Conservation (phyloP, 2,329 filamentous ascomycete genomes). For the Calycina herbarum region DNA sequence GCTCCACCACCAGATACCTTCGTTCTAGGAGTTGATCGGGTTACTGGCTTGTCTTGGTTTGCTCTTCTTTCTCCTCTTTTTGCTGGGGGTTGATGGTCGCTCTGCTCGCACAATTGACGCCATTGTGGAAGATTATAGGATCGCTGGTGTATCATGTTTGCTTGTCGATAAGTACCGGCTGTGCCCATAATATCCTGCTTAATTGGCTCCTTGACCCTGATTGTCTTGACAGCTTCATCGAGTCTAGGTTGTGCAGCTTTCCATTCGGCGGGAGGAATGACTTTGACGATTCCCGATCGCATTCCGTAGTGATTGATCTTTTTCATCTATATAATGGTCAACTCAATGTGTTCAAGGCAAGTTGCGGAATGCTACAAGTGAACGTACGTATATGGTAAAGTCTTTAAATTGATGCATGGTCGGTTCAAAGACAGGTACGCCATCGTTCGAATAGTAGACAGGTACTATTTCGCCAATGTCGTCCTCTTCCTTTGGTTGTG, state of each 20-base stretch:
- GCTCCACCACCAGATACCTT: slow-evolving; percentile 26
- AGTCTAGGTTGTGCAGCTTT: slow-evolving; percentile 75
- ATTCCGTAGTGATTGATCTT: slow-evolving; percentile 92
- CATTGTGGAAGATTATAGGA: slow-evolving; percentile 97
- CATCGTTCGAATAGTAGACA: slow-evolving; percentile 79
- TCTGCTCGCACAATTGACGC: slow-evolving; percentile 90
- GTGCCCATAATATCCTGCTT: slow-evolving; percentile 97
- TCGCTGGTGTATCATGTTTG: slow-evolving; percentile 93
- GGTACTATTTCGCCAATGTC: slow-evolving; percentile 79
- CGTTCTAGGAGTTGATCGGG: slow-evolving; percentile 34
- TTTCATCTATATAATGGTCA: slow-evolving; percentile 55
- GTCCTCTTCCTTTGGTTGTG: slow-evolving; percentile 49
- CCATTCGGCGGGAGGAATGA: slow-evolving; percentile 93
- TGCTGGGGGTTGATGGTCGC: slow-evolving; percentile 92
- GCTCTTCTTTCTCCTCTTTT: slow-evolving; percentile 78
- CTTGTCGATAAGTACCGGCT: slow-evolving; percentile 92
- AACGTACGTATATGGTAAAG: slow-evolving; percentile 83
- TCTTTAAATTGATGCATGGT: slow-evolving; percentile 93
- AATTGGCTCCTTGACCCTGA: slow-evolving; percentile 94
- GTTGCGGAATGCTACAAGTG: neutral
- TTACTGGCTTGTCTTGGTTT: slow-evolving; percentile 38
- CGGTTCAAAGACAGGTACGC: slow-evolving; percentile 92
- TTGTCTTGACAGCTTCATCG: slow-evolving; percentile 83
- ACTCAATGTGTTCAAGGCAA: slow-evolving; percentile 8
- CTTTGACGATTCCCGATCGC: slow-evolving; percentile 95